phyloP scores from a whole-genome alignment of 2,329 filamentous ascomycete species.

The Pseudopyrenochaeta lycopersici region DNA sequence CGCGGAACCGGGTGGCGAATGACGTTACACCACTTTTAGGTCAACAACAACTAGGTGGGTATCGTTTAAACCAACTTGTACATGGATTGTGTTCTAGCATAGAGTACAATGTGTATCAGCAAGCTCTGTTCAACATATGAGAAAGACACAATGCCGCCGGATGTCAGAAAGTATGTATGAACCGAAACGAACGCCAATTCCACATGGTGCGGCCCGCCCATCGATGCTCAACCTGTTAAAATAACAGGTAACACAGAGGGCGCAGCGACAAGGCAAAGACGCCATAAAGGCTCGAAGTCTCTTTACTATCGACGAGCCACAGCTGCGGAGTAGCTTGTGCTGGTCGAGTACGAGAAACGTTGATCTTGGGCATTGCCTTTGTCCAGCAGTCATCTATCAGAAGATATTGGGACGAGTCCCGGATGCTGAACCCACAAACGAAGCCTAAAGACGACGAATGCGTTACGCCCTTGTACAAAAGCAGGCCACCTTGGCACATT shows the following conservation, averaged over 20 bases:
- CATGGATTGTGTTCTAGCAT: background rate
- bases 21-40: background rate
- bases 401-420: slow-evolving; percentile 26
- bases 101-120: background rate
- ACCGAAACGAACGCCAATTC: slow-evolving; percentile 45
- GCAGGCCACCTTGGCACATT: background rate
- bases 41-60: background rate
- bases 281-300: slow-evolving; percentile 41
- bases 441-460: slow-evolving; percentile 31
- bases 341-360: slow-evolving; percentile 16
- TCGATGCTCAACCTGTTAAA: slow-evolving; percentile 27
- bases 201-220: slow-evolving; percentile 32
- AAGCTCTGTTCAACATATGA: background rate
- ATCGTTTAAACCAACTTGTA: background rate
- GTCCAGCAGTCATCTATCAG: slow-evolving; percentile 42
- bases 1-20: slow-evolving; percentile 15
- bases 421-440: slow-evolving; percentile 43
- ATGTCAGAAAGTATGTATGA: slow-evolving; percentile 31
- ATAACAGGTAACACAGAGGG: slow-evolving; percentile 27
- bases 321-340: slow-evolving; percentile 21
- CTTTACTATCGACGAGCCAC: slow-evolving; percentile 11
- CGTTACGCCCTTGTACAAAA: slow-evolving; percentile 26
- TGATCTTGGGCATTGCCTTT: slow-evolving; percentile 49
- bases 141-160: background rate
- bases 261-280: slow-evolving; percentile 35